phyloP scores from a whole-genome alignment of 805 yeast species.

The Saccharomycopsis schoenii region DNA sequence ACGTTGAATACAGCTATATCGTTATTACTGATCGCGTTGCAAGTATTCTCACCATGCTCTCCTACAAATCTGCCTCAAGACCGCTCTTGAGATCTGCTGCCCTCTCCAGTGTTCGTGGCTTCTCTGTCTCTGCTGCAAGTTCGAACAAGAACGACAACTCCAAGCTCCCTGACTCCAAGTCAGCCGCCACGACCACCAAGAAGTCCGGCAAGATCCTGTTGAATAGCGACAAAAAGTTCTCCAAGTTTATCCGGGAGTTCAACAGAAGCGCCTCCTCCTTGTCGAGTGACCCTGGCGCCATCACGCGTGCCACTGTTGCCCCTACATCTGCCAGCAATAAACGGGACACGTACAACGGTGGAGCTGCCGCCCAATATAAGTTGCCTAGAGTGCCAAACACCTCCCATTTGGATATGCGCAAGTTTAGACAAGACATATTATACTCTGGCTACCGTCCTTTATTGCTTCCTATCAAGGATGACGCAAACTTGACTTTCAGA shows the following conservation, averaged over 20 bases:
- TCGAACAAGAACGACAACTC: neutral
- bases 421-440: constrained; percentile 14
- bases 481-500: constrained; percentile 6
- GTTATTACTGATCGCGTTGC: no score
- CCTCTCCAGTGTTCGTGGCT: neutral
- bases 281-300: neutral
- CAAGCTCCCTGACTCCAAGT: neutral
- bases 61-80: neutral
- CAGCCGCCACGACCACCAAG: neutral
- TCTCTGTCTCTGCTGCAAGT: neutral
- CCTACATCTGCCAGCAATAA: neutral
- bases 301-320: neutral
- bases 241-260: constrained; percentile 16
- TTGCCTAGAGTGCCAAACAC: constrained; percentile 15
- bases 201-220: constrained; percentile 2
- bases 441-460: constrained; percentile 17
- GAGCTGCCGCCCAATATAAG: neutral
- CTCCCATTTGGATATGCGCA: constrained; percentile 13
- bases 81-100: neutral
- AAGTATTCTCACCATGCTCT: no score
- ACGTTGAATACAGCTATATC: no score
- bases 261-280: constrained; percentile 2
- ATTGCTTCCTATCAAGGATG: constrained; percentile 11
- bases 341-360: neutral
- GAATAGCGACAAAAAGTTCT: constrained; percentile 15